phyloP scores from a whole-genome alignment of 805 yeast genomes.

The Cyberlindnera mississippiensis region DNA sequence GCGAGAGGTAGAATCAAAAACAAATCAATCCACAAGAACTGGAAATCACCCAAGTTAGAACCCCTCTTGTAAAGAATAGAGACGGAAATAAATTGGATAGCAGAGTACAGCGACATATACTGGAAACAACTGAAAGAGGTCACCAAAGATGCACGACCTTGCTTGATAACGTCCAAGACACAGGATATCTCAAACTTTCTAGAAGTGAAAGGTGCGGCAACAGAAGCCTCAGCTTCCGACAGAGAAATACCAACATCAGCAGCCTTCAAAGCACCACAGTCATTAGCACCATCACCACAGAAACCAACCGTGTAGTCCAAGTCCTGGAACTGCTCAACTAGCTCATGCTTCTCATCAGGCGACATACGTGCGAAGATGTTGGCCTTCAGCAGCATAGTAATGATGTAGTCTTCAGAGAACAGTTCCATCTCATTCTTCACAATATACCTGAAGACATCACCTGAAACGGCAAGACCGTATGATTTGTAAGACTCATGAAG shows the following conservation, averaged over 20 bases:
- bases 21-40: conserved; percentile 89
- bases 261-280: conserved; percentile 96
- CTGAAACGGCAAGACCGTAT: conserved; percentile 82
- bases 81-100: conserved; percentile 90
- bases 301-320: conserved; percentile 92
- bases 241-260: conserved; percentile 96
- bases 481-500: conserved; percentile 38
- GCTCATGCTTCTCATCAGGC: conserved; percentile 96
- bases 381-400: conserved; percentile 63
- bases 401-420: conserved; percentile 38
- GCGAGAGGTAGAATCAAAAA: conserved; percentile 91
- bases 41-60: conserved; percentile 93
- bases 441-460: conserved; percentile 82
- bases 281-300: conserved; percentile 99
- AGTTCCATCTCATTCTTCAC: conserved; percentile 39
- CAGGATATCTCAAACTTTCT: conserved; percentile 87
- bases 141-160: conserved; percentile 92
- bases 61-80: conserved; percentile 83
- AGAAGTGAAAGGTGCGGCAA: conserved; percentile 97
- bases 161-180: conserved; percentile 84
- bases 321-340: conserved; percentile 80
- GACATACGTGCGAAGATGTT: conserved; percentile 95
- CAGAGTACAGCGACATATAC: conserved; percentile 95
- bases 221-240: conserved; percentile 97
- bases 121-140: conserved; percentile 97